Evolutionary conservation across 169 alveolate species (phyloP).

Genomic region (Babesia divergens): DNA sequence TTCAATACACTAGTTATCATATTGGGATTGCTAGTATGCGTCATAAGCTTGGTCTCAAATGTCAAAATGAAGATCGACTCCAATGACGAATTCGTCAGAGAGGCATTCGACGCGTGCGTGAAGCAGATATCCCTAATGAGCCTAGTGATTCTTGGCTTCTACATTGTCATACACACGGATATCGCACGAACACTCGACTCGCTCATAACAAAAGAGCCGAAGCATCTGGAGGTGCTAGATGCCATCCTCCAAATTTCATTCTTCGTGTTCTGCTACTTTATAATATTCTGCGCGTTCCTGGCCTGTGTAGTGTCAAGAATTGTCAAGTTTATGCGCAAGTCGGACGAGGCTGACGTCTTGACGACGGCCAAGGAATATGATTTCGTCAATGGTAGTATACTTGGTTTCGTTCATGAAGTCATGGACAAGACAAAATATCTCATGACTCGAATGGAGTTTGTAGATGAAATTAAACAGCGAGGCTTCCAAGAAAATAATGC

Average conservation of each 20-base stretch:
- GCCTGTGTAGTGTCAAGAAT: constrained; percentile 54
- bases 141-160: constrained; percentile 73
- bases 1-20: constrained; percentile 21
- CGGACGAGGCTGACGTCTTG: constrained; percentile 66
- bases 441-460: constrained; percentile 74
- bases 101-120: constrained; percentile 76
- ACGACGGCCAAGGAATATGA: constrained; percentile 43
- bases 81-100: constrained; percentile 74
- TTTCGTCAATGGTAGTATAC: constrained; percentile 24
- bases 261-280: constrained; percentile 55
- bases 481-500: constrained; percentile 74
- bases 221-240: constrained; percentile 65
- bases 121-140: constrained; percentile 79
- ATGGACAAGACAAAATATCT: constrained; percentile 60
- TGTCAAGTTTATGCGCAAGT: constrained; percentile 63
- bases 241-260: constrained; percentile 70
- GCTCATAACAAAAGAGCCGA: constrained; percentile 68
- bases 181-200: constrained; percentile 74
- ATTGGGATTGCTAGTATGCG: background rate
- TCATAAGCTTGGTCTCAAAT: constrained; percentile 15
- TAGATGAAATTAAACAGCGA: constrained; percentile 70
- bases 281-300: constrained; percentile 33
- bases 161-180: constrained; percentile 81
- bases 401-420: constrained; percentile 5
- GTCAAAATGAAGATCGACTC: constrained; percentile 16